phyloP scores from a whole-genome alignment of 768 basidiomycete species.

The Paxillus involutus region DNA sequence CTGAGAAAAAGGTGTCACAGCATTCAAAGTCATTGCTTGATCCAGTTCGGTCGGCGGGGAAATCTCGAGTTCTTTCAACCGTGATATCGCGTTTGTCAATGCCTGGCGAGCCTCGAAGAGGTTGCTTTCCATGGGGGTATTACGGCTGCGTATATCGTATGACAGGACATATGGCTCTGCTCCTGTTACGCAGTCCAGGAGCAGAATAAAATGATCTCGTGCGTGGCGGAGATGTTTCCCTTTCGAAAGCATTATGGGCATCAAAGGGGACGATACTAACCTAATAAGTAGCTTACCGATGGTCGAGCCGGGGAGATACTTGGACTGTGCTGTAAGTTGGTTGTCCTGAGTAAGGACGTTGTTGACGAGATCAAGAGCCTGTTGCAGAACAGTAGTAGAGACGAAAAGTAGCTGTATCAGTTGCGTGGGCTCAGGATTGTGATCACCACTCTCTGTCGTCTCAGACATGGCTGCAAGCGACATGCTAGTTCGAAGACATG shows the following conservation, averaged over 20 bases:
- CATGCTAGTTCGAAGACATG: too few species aligned
- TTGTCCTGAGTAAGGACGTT: conserved; percentile 64
- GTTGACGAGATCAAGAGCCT: conserved; percentile 73
- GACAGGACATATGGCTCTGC: conserved; percentile 55
- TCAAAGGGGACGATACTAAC: neutral
- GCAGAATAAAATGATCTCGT: conserved; percentile 75
- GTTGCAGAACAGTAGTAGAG: conserved; percentile 63
- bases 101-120: conserved; percentile 58
- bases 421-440: conserved; percentile 22
- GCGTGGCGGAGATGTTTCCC: conserved; percentile 88
- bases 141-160: conserved; percentile 74
- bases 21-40: conserved; percentile 68
- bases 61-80: conserved; percentile 50
- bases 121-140: conserved; percentile 82
- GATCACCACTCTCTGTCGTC: conserved; percentile 10
- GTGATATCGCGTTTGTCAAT: conserved; percentile 53
- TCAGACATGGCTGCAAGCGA: conserved; percentile 22
- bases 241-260: conserved; percentile 26
- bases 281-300: conserved; percentile 53
- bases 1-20: conserved; percentile 88
- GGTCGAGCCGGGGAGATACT: conserved; percentile 81
- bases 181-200: conserved; percentile 53
- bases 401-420: conserved; percentile 60
- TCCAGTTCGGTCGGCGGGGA: conserved; percentile 46
- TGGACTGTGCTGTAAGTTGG: conserved; percentile 68